Evolutionary conservation across 2,329 filamentous ascomycete species (phyloP), one percentile per base, ranked within the genome.

Genomic region (Leptographium flavum): DNA sequence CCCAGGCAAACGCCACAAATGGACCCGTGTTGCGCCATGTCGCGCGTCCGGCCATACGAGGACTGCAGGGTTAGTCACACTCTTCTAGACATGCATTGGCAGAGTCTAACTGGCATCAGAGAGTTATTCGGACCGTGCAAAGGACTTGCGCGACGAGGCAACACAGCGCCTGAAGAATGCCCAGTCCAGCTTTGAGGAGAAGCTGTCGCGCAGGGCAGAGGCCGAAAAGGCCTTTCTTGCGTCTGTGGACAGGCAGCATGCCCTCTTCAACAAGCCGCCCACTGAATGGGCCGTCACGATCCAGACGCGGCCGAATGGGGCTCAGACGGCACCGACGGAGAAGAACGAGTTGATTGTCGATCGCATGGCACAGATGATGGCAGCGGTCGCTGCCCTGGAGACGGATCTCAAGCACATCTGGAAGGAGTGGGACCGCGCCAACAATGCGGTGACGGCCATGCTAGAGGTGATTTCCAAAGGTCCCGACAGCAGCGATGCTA

Each of bases 361-460:
- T 19, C 45, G 47, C 10, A 37, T 56, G 11, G 36, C 35, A 5
- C 31, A 28, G 4, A 48, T 53, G 19, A 43, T 45, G 3, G 31
- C 39, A 3, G 42, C 43, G 13, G 45, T 48, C 0, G 40, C 36
- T 6, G 11, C 45, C 9, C 36, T 56, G 5, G 49, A 53, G 43
- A 32, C 6, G 2, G 50, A 54, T 7, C 45, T 54, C 5, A 40
- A 32, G 6, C 35, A 23, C 8, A 42, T 54, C 5, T 56, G 53
- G 55, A 25, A 45, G 5, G 48, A 54, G 56, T 69, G 47, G 63
- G 67, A 45, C 25, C 47, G 50, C 19, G 63, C 65, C 9, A 66
- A 68, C n/a, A 65, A 69, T 3, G 61, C 63, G 11, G 56, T 60
- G 2, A 55, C 63, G 17, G 60, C 63, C 48, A 53, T 56, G 3